Evolutionary conservation across 495 filamentous ascomycete species (phyloP), one percentile per base, ranked within the genome.

Genomic region (Podospora fimiseda): DNA sequence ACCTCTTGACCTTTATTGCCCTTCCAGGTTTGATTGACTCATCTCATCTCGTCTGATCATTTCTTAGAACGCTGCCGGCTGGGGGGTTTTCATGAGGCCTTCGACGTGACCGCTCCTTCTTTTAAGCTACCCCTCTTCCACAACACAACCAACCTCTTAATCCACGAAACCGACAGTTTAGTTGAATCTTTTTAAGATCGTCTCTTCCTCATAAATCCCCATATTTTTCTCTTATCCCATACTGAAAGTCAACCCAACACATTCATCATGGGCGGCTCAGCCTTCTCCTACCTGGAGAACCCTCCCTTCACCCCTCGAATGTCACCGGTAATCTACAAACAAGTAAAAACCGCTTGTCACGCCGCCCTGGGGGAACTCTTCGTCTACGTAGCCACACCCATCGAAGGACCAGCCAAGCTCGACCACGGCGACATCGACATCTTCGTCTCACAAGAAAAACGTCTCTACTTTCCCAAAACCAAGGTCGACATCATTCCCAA

Each of bases 361-460:
- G 43, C 58, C 4, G 61, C 65, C 3, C 71, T 85, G 11, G 67
- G 60, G 3, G 38, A 69, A 19, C 64, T 79, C 6, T 85, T 76
- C 51, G 24, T 62, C 0, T 64, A 62, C 19, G 78, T 76, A 5
- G 74, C 67, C 1, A 69, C 69, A 0, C 76, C 81, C 2, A 71
- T 81, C 37, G 78, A 79, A 53, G 77, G 72, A 2, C 82, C 82
- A 0, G 77, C 55, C 2, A 86, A 86, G 52, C 38, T 48, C 1
- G 71, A 71, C 47, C 71, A 78, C 50, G 83, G 83, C 5, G 83
- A 86, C 44, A 65, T 86, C 33, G 83, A 86, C 57, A 68, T 86
- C 2, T 66, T 85, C 24, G 71, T 85, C 2, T 66, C 73, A 0
- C 55, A 58, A 15, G 74, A 76, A 19, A 61, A 46, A 43, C 50